phyloP scores from a whole-genome alignment of 441 rosid species.

The Aleurites moluccanus region DNA sequence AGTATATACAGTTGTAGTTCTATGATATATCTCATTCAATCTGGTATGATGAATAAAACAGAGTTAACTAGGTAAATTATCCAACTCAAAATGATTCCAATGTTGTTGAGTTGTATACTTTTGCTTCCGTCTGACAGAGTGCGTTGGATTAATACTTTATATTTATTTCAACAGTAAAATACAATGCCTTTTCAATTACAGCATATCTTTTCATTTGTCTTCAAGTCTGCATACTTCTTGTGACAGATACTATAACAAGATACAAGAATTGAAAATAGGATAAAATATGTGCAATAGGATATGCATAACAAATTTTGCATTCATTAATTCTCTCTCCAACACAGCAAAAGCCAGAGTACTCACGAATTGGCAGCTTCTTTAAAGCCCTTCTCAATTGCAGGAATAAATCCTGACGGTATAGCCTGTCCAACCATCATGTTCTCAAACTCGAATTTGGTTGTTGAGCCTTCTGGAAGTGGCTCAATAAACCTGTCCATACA shows the following conservation, averaged over 20 bases:
- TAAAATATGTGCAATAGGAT: no score
- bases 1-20: neutral
- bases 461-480: slow-evolving; percentile 67
- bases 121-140: neutral
- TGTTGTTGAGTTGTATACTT: neutral
- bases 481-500: slow-evolving; percentile 61
- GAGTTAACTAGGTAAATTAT: neutral
- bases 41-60: neutral
- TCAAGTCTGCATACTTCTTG: no score
- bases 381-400: slow-evolving; percentile 98
- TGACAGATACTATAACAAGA: no score
- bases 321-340: no score
- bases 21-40: neutral
- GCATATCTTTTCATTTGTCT: no score
- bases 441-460: slow-evolving; percentile 82
- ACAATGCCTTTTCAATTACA: neutral
- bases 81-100: neutral
- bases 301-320: no score
- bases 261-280: no score
- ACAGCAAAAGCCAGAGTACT: no score
- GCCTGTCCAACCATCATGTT: slow-evolving; percentile 95
- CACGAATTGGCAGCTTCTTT: slow-evolving; percentile 98
- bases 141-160: neutral
- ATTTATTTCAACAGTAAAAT: neutral
- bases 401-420: slow-evolving; percentile 86